Base-by-base conservation (phyloP, 768 basidiomycete species). In the Xerocomellus amylosporus region DNA sequence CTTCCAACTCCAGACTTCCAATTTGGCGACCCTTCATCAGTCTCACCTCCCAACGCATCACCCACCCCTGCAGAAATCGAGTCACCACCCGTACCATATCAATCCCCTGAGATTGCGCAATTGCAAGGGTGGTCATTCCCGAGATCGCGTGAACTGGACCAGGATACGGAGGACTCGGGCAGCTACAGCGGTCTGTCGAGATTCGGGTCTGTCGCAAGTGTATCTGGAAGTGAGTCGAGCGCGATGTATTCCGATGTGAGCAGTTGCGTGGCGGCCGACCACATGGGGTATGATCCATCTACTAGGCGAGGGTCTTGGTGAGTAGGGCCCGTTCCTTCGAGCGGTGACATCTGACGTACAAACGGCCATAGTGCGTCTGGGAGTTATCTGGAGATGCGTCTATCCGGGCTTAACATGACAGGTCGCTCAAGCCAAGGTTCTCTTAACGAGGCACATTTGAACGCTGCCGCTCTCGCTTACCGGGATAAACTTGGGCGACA, bases 1-100 rank as follows among this genome's bases (percentile, higher is more conserved):
- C 73, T 86, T 17, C 85, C 85, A 2, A 75, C 77, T 5, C 83
- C 83, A 38, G 79, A 78, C 51, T 86, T 83, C 73, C 82, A 82
- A 43, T 87, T 87, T 58, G 85, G 85, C 54, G 77, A 78, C 10
- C 80, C 85, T 28, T 80, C 74, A 46, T 78, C 78, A 3, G 74
- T 65, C 7, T 61, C 74, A 2, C 62, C 79, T 0, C 75, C 80
- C 3, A 75, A 79, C 59, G 67, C 75, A 17, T 82, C 83, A 15
- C 76, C 79, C 13, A 73, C 74, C 45, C 79, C 81, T 5, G 78
- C 76, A 51, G 84, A 85, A 2, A 28, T 56, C 0, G 71, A 71
- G 26, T 64, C 69, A 4, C 65, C 69, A 1, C 46, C 59, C 2
- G 49, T 56, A 1, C 54, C 60, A 7, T 7, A 63, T 49, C 60